These are phyloP conservation scores for Sutorius eximius DNA, from an alignment of 1,284 basidiomycete genomes.

Conservation along the genomic window DNA sequence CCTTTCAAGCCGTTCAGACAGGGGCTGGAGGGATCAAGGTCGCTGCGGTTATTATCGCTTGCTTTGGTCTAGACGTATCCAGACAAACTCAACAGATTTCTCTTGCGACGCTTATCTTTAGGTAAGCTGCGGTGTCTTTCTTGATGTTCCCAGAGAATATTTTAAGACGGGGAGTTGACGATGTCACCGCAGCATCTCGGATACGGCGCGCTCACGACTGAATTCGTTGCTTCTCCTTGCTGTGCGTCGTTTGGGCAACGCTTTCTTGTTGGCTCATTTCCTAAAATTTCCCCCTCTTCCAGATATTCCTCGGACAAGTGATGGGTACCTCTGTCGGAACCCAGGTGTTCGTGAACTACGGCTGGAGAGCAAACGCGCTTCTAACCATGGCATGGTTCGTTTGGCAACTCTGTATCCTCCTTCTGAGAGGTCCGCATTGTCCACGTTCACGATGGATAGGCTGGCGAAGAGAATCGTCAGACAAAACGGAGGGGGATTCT, in stretches of 20 bases:
- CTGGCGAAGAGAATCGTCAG: constrained; percentile 11
- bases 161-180: not conserved
- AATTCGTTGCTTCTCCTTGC: constrained; percentile 16
- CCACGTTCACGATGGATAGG: constrained; percentile 19
- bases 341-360: constrained; percentile 47
- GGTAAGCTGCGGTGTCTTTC: constrained; percentile 3
- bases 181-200: constrained; percentile 17
- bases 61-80: constrained; percentile 48
- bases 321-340: constrained; percentile 54
- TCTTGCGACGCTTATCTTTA: constrained; percentile 41
- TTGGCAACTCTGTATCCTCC: constrained; percentile 38
- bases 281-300: not conserved
- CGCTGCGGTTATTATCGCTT: constrained; percentile 46
- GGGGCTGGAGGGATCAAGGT: constrained; percentile 47
- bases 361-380: constrained; percentile 49
- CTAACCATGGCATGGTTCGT: constrained; percentile 45
- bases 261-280: not conserved
- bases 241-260: constrained; percentile 5
- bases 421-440: constrained; percentile 22
- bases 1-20: constrained; percentile 42
- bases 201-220: constrained; percentile 20
- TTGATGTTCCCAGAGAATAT: not conserved
- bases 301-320: constrained; percentile 47
- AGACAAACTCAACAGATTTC: constrained; percentile 48
- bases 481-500: not conserved